Evolutionary conservation across 352 stramenopile species (phyloP), one percentile per base, ranked within the genome.

Genomic region (Globisporangium emineosum): DNA sequence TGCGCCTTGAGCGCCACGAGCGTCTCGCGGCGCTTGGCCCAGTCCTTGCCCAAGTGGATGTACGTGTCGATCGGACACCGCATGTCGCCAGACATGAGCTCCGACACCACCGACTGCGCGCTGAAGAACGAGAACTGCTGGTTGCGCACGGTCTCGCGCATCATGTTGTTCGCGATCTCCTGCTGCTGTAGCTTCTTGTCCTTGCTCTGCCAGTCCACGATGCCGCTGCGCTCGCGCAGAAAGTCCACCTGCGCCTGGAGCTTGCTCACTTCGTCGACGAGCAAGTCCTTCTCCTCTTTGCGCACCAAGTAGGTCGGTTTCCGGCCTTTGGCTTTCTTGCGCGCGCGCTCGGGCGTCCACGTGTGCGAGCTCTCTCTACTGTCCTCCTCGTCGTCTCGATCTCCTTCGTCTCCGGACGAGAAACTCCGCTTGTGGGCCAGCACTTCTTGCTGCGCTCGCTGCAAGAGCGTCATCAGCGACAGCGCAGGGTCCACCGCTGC

Each of bases 281-380:
- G 51, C 53, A 75, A 47, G 27, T 72, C 69, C 43, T 77, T 77
- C 74, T 84, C 76, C 57, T 81, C 76, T 64, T 83, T 83, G 23
- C 76, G 68, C 17, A 81, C 69, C 35, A 83, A 66, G 43, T 83
- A 83, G 50, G 76, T 83, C 8, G 76, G 76, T 29, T 83, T 83
- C 17, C 76, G 73, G 32, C 62, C 57, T 25, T 69, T 76, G 43
- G 60, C 33, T 35, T 71, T 71, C 54, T 79, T 82, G 29, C 54
- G 58, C 49, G 60, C 5, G 58, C 62, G 12, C 56, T 69, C 57
- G 40, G 12, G 32, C 35, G 12, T 33, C 66, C 30, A 67, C 30
- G 21, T 19, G 12, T 25, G 17, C 9, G 17, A n/a, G 49, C 8
- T 21, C 5, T 27, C 15, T 59, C 35, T 21, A n/a, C 3, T 12